Conservation (phyloP, 306 rosid genomes). For the Calophaca sinica region DNA sequence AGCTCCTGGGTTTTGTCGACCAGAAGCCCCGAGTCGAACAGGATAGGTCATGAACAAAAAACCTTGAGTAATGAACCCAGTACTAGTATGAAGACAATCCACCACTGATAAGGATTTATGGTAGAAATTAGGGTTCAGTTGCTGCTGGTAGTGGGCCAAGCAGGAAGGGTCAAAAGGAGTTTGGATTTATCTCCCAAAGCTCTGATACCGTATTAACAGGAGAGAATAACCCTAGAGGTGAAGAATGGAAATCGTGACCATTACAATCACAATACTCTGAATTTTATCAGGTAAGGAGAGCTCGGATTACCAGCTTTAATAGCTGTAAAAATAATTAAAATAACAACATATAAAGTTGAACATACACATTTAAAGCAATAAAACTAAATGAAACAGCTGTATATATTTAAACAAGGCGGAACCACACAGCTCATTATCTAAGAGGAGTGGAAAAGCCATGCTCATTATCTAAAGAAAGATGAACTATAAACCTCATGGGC, state of each 20-base stretch:
- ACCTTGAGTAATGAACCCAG: neutral
- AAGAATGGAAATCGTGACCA: too few relatives aligned
- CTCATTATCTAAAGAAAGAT: neutral
- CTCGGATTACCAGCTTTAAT: too few relatives aligned
- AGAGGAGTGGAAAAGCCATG: neutral
- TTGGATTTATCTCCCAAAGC: neutral
- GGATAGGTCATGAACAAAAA: neutral
- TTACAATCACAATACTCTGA: too few relatives aligned
- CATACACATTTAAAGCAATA: neutral
- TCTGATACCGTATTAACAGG: neutral
- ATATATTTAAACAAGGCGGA: too few relatives aligned
- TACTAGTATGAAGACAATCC: neutral
- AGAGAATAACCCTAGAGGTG: too few relatives aligned
- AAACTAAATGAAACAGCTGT: neutral
- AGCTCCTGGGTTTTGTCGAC: neutral
- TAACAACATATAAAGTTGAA: neutral
- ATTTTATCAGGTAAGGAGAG: too few relatives aligned
- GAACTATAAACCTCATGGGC: neutral
- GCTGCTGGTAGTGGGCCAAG: neutral
- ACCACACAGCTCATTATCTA: neutral
- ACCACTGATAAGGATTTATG: neutral
- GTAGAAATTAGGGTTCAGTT: neutral
- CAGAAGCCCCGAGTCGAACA: neutral
- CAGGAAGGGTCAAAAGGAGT: neutral
- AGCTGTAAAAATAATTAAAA: too few relatives aligned